Percentiles rank a stretch among this genome's conserved stretches.
These are phyloP conservation scores for Stereocaulon alpinum DNA, from an alignment of 495 filamentous ascomycete genomes.

Conservation along the genomic window DNA sequence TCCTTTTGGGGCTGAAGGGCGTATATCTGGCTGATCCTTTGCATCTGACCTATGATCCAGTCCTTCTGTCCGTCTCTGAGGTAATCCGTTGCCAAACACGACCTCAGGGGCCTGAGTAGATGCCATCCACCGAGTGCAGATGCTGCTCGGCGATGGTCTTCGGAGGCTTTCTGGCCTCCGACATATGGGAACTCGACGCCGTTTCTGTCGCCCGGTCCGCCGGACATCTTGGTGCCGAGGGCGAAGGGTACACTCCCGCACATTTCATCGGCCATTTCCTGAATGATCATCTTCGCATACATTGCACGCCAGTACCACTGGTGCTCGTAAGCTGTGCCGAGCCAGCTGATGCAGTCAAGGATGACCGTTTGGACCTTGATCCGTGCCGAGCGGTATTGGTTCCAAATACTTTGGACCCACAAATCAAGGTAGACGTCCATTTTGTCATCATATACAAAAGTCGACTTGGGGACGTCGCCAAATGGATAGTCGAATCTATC, in stretches of 20 bases:
- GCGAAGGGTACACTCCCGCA: conserved; percentile 36
- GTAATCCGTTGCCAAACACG: conserved; percentile 5
- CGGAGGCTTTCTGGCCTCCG: conserved; percentile 24
- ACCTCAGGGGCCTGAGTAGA: conserved; percentile 21
- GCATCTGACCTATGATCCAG: conserved; percentile 29
- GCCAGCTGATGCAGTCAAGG: conserved; percentile 18
- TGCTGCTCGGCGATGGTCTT: conserved; percentile 27
- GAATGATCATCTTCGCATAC: conserved; percentile 21
- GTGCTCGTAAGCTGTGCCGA: conserved; percentile 7
- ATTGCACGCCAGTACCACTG: conserved; percentile 19
- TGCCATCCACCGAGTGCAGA: conserved; percentile 34
- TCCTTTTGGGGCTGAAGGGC: conserved; percentile 4
- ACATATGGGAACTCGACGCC: conserved; percentile 32
- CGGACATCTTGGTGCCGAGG: conserved; percentile 31
- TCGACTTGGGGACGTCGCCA: conserved; percentile 24
- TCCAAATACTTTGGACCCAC: conserved; percentile 54
- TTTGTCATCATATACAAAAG: conserved; percentile 36
- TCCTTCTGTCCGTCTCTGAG: conserved; percentile 24
- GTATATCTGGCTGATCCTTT: conserved; percentile 30
- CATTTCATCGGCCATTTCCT: conserved; percentile 31
- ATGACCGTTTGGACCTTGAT: conserved; percentile 47
- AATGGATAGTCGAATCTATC: conserved; percentile 24
- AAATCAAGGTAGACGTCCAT: conserved; percentile 52
- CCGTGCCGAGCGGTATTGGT: conserved; percentile 49
- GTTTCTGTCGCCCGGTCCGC: conserved; percentile 25